Percentiles rank a stretch among this genome's conserved stretches.
Conservation (phyloP, 2,329 filamentous ascomycete genomes). For the Corniculantispora saksenae region DNA sequence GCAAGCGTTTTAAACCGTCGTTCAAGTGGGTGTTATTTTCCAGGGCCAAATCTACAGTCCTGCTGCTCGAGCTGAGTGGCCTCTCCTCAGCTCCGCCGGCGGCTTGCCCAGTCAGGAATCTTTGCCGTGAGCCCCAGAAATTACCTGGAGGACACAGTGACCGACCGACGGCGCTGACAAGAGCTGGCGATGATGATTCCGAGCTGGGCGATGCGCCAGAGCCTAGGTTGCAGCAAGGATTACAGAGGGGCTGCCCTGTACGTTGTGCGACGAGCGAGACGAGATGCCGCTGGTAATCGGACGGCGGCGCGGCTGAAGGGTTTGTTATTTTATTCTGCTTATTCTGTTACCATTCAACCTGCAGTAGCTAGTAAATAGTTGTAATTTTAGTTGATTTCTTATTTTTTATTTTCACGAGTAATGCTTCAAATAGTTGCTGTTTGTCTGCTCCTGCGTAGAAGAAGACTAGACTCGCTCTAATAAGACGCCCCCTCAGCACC, state of each 20-base stretch:
- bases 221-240: not conserved
- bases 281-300: no score
- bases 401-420: not conserved
- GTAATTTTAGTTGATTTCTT: not conserved
- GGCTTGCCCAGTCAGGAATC: not conserved
- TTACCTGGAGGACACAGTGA: not conserved
- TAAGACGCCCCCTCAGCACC: no score
- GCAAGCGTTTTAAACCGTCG: no score
- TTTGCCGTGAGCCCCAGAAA: not conserved
- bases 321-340: no score
- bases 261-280: no score
- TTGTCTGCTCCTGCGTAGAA: no score
- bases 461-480: no score
- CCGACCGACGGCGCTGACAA: constrained; percentile 5
- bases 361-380: not conserved
- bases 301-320: no score
- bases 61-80: not conserved
- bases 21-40: no score
- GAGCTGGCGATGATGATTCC: not conserved
- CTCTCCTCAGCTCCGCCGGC: not conserved
- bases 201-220: not conserved
- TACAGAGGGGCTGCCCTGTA: not conserved
- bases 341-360: no score
- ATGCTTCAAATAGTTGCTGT: not conserved
- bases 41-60: not conserved